Percentiles rank a stretch among this genome's conserved stretches.
These are phyloP conservation scores for Chlorella sp. DNA, from an alignment of 139 green algal species.

Conservation along the genomic window DNA sequence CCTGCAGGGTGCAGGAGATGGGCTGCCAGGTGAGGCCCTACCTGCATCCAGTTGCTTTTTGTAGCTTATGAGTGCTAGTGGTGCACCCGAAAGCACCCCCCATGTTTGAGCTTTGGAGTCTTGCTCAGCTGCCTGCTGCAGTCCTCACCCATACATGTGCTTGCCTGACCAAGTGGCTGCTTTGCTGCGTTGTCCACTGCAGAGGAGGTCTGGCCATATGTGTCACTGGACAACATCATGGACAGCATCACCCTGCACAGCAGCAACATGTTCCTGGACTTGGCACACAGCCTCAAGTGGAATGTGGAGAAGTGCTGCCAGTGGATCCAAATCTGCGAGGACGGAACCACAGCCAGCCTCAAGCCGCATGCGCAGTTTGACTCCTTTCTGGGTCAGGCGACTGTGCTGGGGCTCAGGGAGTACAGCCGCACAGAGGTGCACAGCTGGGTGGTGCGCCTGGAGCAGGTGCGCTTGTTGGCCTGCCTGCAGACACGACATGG, in stretches of 20 bases:
- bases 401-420: constrained; percentile 48
- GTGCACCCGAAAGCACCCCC: no score
- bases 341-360: no score
- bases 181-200: background rate
- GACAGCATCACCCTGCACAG: constrained; percentile 59
- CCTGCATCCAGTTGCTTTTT: background rate
- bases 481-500: no score
- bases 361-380: no score
- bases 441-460: constrained; percentile 44
- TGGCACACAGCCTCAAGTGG: constrained; percentile 44
- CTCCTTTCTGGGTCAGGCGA: constrained; percentile 51
- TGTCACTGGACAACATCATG: constrained; percentile 67
- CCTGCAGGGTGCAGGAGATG: constrained; percentile 46
- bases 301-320: no score
- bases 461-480: no score
- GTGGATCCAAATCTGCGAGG: no score
- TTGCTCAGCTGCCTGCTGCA: no score
- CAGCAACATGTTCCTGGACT: constrained; percentile 53
- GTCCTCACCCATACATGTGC: no score
- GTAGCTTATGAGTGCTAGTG: no score
- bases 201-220: constrained; percentile 59
- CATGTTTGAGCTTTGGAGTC: no score
- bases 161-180: background rate
- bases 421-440: constrained; percentile 20
- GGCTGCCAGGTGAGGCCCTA: constrained; percentile 38